Conservation (phyloP, 331 rosid species). For the Erythrophleum ivorense region DNA sequence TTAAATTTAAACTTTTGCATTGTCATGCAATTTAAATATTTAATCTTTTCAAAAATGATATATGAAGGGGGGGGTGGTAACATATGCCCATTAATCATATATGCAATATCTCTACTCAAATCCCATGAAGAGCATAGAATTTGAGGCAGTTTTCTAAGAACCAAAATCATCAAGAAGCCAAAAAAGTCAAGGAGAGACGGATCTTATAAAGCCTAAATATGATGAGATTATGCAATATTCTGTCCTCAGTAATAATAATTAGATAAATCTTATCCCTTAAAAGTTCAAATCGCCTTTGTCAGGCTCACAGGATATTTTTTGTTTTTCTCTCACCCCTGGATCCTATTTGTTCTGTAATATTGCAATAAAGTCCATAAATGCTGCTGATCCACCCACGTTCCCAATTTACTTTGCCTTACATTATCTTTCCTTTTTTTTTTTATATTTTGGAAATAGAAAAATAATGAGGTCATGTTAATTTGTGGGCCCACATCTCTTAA, state of each 20-base stretch:
- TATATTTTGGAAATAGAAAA: too few relatives aligned
- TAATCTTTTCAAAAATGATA: too few relatives aligned
- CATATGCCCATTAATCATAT: too few relatives aligned
- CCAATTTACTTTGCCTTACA: constrained; percentile 29
- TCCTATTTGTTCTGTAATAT: constrained; percentile 42
- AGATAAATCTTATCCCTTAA: constrained; percentile 47
- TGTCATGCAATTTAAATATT: too few relatives aligned
- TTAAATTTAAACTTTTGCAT: too few relatives aligned
- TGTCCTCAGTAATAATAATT: constrained; percentile 18
- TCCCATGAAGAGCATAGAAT: too few relatives aligned
- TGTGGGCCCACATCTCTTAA: constrained; percentile 37
- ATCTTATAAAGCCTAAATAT: constrained; percentile 16
- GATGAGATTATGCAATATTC: constrained; percentile 35
- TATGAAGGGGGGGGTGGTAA: too few relatives aligned
- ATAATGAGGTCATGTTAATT: background rate
- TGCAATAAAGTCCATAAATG: constrained; percentile 44
- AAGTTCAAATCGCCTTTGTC: constrained; percentile 38
- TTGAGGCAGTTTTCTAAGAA: too few relatives aligned
- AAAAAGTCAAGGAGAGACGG: background rate
- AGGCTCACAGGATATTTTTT: constrained; percentile 39
- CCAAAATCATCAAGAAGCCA: background rate
- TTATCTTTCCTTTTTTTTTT: background rate
- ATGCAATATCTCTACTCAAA: too few relatives aligned
- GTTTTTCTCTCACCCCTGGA: background rate
- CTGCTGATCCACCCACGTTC: constrained; percentile 54